These are phyloP conservation scores for Karstenula rhodostoma DNA, from an alignment of 2,329 filamentous ascomycete species.

Conservation along the genomic window DNA sequence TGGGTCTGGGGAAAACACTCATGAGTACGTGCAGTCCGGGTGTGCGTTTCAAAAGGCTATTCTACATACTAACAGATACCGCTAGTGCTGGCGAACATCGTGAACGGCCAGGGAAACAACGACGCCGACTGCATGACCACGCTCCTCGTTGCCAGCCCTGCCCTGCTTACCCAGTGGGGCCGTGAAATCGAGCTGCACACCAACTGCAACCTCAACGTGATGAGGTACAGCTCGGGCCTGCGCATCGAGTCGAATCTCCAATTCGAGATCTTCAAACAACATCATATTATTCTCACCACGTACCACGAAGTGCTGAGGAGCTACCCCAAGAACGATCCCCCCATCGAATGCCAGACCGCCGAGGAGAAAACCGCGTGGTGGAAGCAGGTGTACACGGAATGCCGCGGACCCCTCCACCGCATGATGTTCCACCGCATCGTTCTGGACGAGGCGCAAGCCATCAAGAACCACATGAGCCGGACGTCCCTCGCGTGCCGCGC, in stretches of 20 bases:
- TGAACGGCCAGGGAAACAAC: constrained; percentile 46
- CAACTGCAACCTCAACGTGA: constrained; percentile 26
- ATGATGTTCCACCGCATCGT: constrained; percentile 58
- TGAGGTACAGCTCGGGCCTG: constrained; percentile 36
- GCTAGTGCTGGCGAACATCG: constrained; percentile 50
- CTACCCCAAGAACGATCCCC: constrained; percentile 53
- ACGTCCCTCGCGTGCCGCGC: constrained; percentile 57
- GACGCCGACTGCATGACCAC: constrained; percentile 42
- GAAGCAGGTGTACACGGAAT: constrained; percentile 34
- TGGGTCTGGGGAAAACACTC: constrained; percentile 54
- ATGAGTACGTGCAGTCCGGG: too few species aligned
- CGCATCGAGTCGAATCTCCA: constrained; percentile 33
- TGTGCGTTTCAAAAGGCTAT: too few species aligned
- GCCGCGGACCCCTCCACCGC: constrained; percentile 45
- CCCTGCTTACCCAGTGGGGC: constrained; percentile 53
- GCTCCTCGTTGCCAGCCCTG: constrained; percentile 53
- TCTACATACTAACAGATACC: constrained; percentile 19
- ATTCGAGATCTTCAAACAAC: constrained; percentile 20
- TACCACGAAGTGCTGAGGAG: constrained; percentile 53
- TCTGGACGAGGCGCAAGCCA: constrained; percentile 65
- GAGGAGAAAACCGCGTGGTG: constrained; percentile 53
- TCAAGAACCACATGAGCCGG: constrained; percentile 59
- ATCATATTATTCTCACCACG: constrained; percentile 53
- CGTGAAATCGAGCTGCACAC: constrained; percentile 44
- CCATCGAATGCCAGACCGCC: constrained; percentile 47